phyloP scores from a whole-genome alignment of 768 basidiomycete genomes.

The Leccinum subtestaceum region DNA sequence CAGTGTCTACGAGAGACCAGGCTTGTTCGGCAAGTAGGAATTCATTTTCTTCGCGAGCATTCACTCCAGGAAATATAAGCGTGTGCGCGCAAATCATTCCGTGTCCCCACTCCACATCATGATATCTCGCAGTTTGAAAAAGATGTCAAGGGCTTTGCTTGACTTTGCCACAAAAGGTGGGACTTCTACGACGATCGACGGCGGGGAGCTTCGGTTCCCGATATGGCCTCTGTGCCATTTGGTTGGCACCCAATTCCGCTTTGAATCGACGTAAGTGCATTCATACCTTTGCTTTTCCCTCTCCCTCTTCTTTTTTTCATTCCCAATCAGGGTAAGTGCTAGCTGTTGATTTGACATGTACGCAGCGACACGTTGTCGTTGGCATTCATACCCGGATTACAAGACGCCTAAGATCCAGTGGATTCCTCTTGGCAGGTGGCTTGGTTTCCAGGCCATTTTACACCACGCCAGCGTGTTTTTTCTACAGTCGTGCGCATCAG shows the following conservation, averaged over 20 bases:
- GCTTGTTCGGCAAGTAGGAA: not conserved
- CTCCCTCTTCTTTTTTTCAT: not conserved
- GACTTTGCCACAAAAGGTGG: slow-evolving; percentile 15
- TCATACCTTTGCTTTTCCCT: not conserved
- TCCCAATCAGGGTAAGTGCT: slow-evolving; percentile 3
- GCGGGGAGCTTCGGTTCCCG: slow-evolving; percentile 26
- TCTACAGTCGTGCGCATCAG: slow-evolving; percentile 6
- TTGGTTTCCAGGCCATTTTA: slow-evolving; percentile 1
- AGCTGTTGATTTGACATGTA: slow-evolving; percentile 24
- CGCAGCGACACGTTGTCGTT: slow-evolving; percentile 18
- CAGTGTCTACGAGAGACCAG: not conserved
- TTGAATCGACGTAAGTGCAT: slow-evolving; percentile 13
- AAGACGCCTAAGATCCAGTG: slow-evolving; percentile 1
- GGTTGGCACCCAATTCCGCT: slow-evolving; percentile 7
- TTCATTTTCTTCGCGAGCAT: not conserved
- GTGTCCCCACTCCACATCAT: not conserved
- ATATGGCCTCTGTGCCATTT: slow-evolving; percentile 13
- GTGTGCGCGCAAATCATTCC: slow-evolving; percentile 3
- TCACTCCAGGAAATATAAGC: not conserved
- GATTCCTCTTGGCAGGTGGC: not conserved
- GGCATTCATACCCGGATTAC: not conserved
- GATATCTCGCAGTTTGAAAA: slow-evolving; percentile 14
- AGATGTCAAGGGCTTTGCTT: slow-evolving; percentile 20
- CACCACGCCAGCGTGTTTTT: slow-evolving; percentile 2
- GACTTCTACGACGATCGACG: slow-evolving; percentile 28